Conservation (phyloP, 768 basidiomycete genomes). For the Gymnopilus junonius region DNA sequence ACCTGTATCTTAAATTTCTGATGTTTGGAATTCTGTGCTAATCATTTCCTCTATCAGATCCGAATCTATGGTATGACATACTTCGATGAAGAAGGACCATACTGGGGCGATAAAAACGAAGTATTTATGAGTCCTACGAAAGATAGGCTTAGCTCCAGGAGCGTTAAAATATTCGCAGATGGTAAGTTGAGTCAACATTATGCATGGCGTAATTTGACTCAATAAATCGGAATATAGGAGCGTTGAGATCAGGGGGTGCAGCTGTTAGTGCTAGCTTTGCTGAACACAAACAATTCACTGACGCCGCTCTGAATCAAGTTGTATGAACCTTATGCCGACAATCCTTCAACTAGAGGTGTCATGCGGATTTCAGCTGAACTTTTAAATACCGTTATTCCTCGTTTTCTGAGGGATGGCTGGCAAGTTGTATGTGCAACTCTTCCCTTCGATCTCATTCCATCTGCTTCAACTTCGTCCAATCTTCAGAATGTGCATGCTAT, state of each 20-base stretch:
- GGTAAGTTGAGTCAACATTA: conserved; percentile 49
- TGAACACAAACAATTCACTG: not conserved
- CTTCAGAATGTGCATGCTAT: conserved; percentile 84
- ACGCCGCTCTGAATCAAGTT: conserved; percentile 44
- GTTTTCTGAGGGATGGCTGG: conserved; percentile 83
- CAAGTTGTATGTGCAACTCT: conserved; percentile 70
- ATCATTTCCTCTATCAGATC: no score
- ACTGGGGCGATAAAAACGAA: conserved; percentile 71
- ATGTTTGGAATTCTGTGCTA: no score
- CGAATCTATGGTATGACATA: conserved; percentile 80
- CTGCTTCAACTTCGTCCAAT: not conserved
- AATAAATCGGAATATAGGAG: conserved; percentile 68
- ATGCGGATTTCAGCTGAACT: conserved; percentile 71
- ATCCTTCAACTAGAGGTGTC: conserved; percentile 75
- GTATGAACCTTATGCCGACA: conserved; percentile 81
- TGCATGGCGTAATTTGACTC: no score
- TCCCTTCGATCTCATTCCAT: not conserved
- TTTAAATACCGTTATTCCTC: conserved; percentile 63
- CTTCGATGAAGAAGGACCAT: conserved; percentile 66
- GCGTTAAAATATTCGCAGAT: conserved; percentile 80
- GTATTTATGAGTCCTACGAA: conserved; percentile 61
- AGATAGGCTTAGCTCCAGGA: conserved; percentile 68
- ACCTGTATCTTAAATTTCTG: conserved; percentile 48
- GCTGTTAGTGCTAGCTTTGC: conserved; percentile 59
- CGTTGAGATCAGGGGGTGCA: conserved; percentile 87